Evolutionary conservation across 1,284 basidiomycete genomes (phyloP).

Genomic region (Cerioporus squamosus): DNA sequence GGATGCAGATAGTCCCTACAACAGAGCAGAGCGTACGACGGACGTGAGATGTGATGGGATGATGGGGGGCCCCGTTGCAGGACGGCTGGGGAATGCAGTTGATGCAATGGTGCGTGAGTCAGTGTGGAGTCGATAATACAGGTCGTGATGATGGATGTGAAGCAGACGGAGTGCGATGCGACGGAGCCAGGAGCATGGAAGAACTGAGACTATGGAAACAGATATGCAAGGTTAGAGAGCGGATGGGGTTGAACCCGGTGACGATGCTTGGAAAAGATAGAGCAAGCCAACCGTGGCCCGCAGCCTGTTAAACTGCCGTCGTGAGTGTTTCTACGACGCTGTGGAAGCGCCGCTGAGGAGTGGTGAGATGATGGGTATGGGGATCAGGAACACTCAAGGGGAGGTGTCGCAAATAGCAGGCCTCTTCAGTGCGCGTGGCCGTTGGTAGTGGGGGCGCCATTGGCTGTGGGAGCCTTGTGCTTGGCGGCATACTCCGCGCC

Average conservation of each 20-base stretch:
- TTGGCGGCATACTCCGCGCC: slow-evolving; percentile 60
- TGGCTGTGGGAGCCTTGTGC: slow-evolving; percentile 27
- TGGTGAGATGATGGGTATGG: neutral
- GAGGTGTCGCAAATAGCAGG: neutral
- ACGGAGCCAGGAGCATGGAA: neutral
- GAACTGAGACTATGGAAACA: neutral
- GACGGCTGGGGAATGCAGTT: slow-evolving; percentile 30
- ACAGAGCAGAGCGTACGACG: neutral
- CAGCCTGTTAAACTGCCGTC: slow-evolving; percentile 20
- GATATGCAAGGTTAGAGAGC: slow-evolving; percentile 14
- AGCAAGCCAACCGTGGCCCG: slow-evolving; percentile 30
- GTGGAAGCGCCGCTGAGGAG: neutral
- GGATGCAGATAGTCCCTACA: slow-evolving; percentile 33
- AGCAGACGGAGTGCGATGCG: neutral
- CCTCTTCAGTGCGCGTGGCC: slow-evolving; percentile 20
- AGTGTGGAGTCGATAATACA: slow-evolving; percentile 3
- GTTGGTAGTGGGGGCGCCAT: slow-evolving; percentile 17
- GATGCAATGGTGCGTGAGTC: slow-evolving; percentile 26
- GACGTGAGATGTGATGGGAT: slow-evolving; percentile 1
- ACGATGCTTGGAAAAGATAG: slow-evolving; percentile 32
- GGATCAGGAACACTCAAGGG: neutral
- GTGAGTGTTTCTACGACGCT: slow-evolving; percentile 6
- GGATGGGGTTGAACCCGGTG: slow-evolving; percentile 35
- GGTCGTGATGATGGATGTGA: slow-evolving; percentile 2
- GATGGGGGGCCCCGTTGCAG: slow-evolving; percentile 10